These are phyloP conservation scores for Pulicaria dysenterica DNA, from an alignment of 129 eudicot species.

Conservation along the genomic window DNA sequence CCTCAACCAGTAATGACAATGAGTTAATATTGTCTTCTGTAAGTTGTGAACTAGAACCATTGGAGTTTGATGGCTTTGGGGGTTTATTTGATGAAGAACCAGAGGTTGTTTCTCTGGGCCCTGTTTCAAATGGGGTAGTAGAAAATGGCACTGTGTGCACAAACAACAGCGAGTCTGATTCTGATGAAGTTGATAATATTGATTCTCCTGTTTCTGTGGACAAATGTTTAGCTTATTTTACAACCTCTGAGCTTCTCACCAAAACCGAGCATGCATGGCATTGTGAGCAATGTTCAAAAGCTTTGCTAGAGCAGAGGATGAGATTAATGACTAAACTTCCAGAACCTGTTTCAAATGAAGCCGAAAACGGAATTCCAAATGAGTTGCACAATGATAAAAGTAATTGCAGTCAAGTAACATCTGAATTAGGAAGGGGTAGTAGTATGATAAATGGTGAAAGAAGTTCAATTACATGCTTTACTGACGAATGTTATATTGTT, in stretches of 20 bases:
- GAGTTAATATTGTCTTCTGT: too few relatives aligned
- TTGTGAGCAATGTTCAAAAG: constrained; percentile 86
- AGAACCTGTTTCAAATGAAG: constrained; percentile 28
- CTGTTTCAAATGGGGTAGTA: constrained; percentile 37
- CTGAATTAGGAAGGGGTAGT: too few relatives aligned
- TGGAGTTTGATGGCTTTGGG: constrained; percentile 74
- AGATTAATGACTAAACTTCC: constrained; percentile 34
- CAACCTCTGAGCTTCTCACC: constrained; percentile 79
- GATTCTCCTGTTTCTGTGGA: constrained; percentile 83
- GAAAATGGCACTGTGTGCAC: constrained; percentile 3
- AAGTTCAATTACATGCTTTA: too few relatives aligned
- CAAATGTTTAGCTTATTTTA: constrained; percentile 75
- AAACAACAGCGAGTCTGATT: constrained; percentile 61
- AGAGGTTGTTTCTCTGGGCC: constrained; percentile 35
- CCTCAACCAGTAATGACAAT: constrained; percentile 18
- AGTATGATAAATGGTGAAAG: too few relatives aligned
- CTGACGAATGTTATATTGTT: too few relatives aligned
- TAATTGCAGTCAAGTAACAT: constrained; percentile 19
- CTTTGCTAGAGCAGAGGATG: constrained; percentile 40
- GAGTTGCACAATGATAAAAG: constrained; percentile 35
- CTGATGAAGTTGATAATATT: constrained; percentile 79
- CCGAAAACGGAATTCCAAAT: constrained; percentile 30
- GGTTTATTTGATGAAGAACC: constrained; percentile 73
- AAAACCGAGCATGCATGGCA: constrained; percentile 92
- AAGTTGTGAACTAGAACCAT: constrained; percentile 31